Conservation (phyloP, 2,329 filamentous ascomycete species). For the Ascocoryne sarcoides region DNA sequence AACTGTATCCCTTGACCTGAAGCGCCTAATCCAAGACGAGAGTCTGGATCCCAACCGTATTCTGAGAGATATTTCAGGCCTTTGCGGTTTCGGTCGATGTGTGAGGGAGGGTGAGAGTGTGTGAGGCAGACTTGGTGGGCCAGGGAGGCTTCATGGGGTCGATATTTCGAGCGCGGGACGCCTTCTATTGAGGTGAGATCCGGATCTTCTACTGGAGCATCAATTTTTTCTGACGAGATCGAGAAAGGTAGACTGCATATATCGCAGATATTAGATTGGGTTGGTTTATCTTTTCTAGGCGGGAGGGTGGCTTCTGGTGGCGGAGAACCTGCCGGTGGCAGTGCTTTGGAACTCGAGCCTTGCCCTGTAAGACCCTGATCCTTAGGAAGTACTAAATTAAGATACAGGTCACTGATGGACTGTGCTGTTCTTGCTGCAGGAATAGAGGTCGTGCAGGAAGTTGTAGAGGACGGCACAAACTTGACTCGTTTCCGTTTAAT, state of each 20-base stretch:
- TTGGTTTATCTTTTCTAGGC: not conserved
- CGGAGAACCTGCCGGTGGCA: too few relatives aligned
- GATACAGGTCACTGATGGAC: constrained; percentile 46
- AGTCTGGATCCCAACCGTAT: constrained; percentile 69
- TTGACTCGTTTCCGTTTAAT: constrained; percentile 51
- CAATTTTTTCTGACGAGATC: constrained; percentile 28
- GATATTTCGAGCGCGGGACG: constrained; percentile 19
- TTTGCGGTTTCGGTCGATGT: constrained; percentile 61
- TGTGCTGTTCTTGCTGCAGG: constrained; percentile 26
- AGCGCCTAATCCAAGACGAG: constrained; percentile 61
- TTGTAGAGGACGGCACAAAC: constrained; percentile 40
- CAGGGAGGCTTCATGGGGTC: constrained; percentile 50
- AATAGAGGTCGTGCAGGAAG: constrained; percentile 18
- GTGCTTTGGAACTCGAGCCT: not conserved
- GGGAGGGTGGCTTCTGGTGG: not conserved
- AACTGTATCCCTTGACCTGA: constrained; percentile 60
- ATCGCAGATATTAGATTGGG: constrained; percentile 35
- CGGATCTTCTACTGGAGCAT: not conserved
- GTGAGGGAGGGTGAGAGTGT: constrained; percentile 64
- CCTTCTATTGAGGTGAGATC: constrained; percentile 1
- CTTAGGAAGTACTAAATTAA: constrained; percentile 50
- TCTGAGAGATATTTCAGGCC: constrained; percentile 57
- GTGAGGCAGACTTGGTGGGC: constrained; percentile 62
- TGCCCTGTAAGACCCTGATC: constrained; percentile 1
- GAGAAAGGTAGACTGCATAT: constrained; percentile 51